Conservation (phyloP, 805 yeast species). For the Kuraishia cidri region DNA sequence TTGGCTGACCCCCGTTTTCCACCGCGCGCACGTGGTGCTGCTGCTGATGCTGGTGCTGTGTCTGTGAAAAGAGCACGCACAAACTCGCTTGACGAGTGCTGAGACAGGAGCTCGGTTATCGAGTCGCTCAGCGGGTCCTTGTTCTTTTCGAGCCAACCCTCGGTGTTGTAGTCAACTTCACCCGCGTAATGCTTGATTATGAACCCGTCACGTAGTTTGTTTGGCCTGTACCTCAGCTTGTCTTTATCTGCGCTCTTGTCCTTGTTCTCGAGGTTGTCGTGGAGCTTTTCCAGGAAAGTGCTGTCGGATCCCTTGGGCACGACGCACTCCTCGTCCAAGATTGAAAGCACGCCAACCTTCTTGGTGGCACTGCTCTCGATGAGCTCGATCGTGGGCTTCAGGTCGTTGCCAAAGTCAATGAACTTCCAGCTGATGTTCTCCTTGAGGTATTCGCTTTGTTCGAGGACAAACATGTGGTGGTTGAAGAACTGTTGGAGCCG, state of each 20-base stretch:
- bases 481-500: constrained; percentile 53
- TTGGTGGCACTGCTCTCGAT: constrained; percentile 59
- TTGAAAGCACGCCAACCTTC: constrained; percentile 68
- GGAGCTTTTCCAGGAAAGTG: constrained; percentile 74
- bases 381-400: constrained; percentile 89
- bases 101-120: constrained; percentile 44
- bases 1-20: constrained; percentile 2
- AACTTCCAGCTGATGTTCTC: constrained; percentile 61
- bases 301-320: constrained; percentile 84
- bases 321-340: constrained; percentile 91
- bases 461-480: constrained; percentile 52
- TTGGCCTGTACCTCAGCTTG: constrained; percentile 50
- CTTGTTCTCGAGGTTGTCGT: constrained; percentile 49
- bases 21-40: constrained; percentile 4
- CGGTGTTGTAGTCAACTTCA: constrained; percentile 85
- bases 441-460: constrained; percentile 49
- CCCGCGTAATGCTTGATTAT: constrained; percentile 92
- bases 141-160: constrained; percentile 91
- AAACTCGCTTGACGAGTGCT: constrained; percentile 47
- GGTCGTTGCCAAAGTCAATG: constrained; percentile 89
- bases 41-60: constrained; percentile 1
- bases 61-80: constrained; percentile 44
- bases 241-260: constrained; percentile 8
- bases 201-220: constrained; percentile 71
- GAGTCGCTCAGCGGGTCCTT: constrained; percentile 86